Conservation (phyloP, 306 rosid genomes). For the Citrullus colocynthis region DNA sequence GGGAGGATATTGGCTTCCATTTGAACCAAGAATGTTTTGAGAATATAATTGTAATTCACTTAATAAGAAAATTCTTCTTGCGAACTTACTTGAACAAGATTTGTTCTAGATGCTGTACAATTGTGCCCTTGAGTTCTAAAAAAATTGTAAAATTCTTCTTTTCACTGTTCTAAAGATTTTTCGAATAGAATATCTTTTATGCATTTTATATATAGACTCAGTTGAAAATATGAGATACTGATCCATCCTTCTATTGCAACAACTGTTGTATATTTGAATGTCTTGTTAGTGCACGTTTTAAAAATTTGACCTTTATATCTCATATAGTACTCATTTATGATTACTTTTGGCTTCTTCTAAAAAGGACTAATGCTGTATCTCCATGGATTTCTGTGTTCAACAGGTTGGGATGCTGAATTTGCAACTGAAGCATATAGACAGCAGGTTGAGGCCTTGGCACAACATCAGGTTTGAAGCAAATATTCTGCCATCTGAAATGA, state of each 20-base stretch:
- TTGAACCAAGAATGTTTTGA: neutral
- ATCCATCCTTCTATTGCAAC: neutral
- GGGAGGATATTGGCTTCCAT: neutral
- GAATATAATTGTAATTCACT: neutral
- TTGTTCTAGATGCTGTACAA: too few species aligned
- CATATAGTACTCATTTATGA: neutral
- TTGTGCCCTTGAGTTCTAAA: too few species aligned
- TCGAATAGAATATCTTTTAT: neutral
- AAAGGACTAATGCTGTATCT: neutral
- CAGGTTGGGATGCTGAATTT: constrained; percentile 98
- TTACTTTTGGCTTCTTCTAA: neutral
- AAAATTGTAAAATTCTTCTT: neutral
- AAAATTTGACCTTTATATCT: neutral
- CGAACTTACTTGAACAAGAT: too few species aligned
- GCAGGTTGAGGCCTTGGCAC: constrained; percentile 92
- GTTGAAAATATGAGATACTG: neutral
- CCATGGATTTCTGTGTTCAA: constrained; percentile 5
- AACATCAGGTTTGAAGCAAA: constrained; percentile 53
- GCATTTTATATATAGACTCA: neutral
- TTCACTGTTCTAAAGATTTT: neutral
- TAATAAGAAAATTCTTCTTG: neutral
- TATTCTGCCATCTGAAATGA: neutral
- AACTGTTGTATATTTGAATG: neutral
- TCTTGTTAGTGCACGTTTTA: neutral
- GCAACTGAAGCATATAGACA: constrained; percentile 97